Evolutionary conservation across 2,329 filamentous ascomycete species (phyloP).

Genomic region (Ophiostoma populinum): DNA sequence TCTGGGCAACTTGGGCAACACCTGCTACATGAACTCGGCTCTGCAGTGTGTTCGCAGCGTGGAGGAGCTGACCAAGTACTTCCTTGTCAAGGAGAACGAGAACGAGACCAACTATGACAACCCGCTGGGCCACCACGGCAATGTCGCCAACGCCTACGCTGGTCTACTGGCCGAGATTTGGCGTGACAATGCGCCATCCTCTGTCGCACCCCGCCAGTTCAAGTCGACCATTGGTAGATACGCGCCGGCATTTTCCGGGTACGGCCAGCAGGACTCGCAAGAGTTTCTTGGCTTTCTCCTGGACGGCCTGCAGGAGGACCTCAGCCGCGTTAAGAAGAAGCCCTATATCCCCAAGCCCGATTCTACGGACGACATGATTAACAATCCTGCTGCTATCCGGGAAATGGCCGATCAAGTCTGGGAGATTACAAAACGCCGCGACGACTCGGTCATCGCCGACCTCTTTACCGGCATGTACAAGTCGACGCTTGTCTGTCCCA

Average conservation of each 20-base stretch:
- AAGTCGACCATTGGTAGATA: slow-evolving; percentile 68
- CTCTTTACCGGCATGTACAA: slow-evolving; percentile 97
- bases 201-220: slow-evolving; percentile 64
- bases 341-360: slow-evolving; percentile 96
- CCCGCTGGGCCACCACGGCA: slow-evolving; percentile 67
- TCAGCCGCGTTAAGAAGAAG: slow-evolving; percentile 88
- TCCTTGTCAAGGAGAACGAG: slow-evolving; percentile 57
- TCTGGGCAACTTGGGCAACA: slow-evolving; percentile 82
- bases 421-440: slow-evolving; percentile 79
- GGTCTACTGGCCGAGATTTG: slow-evolving; percentile 65
- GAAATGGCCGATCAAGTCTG: slow-evolving; percentile 79
- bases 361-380: slow-evolving; percentile 89
- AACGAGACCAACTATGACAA: slow-evolving; percentile 74
- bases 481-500: slow-evolving; percentile 83
- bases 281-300: slow-evolving; percentile 92
- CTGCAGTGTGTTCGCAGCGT: slow-evolving; percentile 88
- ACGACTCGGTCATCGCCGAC: slow-evolving; percentile 89
- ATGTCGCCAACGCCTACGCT: slow-evolving; percentile 74
- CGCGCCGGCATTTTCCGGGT: slow-evolving; percentile 77
- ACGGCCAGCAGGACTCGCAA: slow-evolving; percentile 92
- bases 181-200: slow-evolving; percentile 43
- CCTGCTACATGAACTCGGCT: slow-evolving; percentile 98
- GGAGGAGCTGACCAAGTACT: slow-evolving; percentile 85
- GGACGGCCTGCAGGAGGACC: slow-evolving; percentile 84
- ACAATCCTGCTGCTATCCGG: slow-evolving; percentile 61